phyloP scores from a whole-genome alignment of 768 basidiomycete genomes.

The Russula dissimulans region DNA sequence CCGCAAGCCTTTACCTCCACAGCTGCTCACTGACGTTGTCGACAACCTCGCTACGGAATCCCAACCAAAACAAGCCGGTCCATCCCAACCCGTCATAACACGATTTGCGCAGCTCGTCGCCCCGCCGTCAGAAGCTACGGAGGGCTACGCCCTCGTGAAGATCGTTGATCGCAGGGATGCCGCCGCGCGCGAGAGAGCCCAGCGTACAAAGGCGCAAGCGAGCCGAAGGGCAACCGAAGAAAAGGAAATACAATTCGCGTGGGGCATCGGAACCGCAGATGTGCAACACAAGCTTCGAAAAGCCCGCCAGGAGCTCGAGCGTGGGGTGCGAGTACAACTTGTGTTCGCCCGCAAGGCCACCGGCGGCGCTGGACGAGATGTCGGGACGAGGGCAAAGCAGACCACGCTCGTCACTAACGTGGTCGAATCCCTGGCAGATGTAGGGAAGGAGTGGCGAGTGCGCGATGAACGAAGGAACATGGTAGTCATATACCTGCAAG shows the following conservation, averaged over 20 bases:
- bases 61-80: neutral
- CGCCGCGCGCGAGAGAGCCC: constrained; percentile 7
- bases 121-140: constrained; percentile 11
- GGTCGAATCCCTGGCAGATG: constrained; percentile 21
- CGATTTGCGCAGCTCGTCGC: constrained; percentile 17
- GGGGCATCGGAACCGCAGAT: constrained; percentile 28
- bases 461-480: constrained; percentile 14
- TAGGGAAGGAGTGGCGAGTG: constrained; percentile 19
- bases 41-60: constrained; percentile 1
- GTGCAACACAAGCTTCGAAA: constrained; percentile 31
- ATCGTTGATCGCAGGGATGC: constrained; percentile 5
- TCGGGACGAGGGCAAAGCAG: neutral
- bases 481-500: constrained; percentile 10
- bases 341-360: constrained; percentile 24
- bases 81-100: neutral
- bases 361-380: constrained; percentile 5
- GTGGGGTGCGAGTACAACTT: constrained; percentile 26
- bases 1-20: constrained; percentile 11
- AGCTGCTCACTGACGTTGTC: constrained; percentile 10
- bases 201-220: constrained; percentile 5
- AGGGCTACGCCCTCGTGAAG: constrained; percentile 19
- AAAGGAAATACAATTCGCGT: constrained; percentile 33
- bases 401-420: constrained; percentile 12
- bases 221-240: constrained; percentile 18
- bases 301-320: constrained; percentile 24